Evolutionary conservation across 2,329 filamentous ascomycete species (phyloP).

Genomic region (Neobulgaria alba): DNA sequence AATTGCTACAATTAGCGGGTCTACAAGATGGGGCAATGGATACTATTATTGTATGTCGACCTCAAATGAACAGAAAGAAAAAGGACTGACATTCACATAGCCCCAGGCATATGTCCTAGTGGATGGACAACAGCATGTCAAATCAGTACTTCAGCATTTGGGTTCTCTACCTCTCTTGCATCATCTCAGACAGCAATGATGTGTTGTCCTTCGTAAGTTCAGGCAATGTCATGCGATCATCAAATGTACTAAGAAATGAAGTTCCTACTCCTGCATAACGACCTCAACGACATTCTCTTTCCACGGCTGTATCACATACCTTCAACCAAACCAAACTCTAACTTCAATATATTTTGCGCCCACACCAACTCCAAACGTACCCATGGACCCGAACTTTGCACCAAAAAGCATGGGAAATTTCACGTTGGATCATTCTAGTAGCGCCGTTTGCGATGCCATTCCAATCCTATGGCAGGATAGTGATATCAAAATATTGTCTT

Average conservation of each 20-base stretch:
- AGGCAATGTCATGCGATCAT: too few species aligned
- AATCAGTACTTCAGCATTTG: constrained; percentile 3
- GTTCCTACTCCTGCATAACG: constrained; percentile 3
- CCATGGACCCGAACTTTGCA: neutral
- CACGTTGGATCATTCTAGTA: constrained; percentile 1
- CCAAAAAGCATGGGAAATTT: constrained; percentile 3
- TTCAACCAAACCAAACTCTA: constrained; percentile 3
- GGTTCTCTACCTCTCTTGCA: constrained; percentile 6
- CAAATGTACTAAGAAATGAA: neutral
- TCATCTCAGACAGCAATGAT: constrained; percentile 5
- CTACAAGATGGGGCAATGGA: constrained; percentile 7
- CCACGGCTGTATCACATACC: constrained; percentile 5
- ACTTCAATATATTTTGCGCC: constrained; percentile 5
- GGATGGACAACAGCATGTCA: constrained; percentile 7
- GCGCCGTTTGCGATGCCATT: constrained; percentile 10
- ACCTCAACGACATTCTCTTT: constrained; percentile 3
- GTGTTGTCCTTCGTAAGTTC: constrained; percentile 10
- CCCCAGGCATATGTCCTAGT: constrained; percentile 8
- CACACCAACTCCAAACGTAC: constrained; percentile 2
- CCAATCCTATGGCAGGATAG: constrained; percentile 9
- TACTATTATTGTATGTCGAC: constrained; percentile 6
- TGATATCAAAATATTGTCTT: constrained; percentile 7
- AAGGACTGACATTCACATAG: too few species aligned
- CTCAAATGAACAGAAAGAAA: neutral
- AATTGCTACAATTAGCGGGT: constrained; percentile 5